phyloP scores from a whole-genome alignment of 306 rosid species.

The Dryas alaskensis region DNA sequence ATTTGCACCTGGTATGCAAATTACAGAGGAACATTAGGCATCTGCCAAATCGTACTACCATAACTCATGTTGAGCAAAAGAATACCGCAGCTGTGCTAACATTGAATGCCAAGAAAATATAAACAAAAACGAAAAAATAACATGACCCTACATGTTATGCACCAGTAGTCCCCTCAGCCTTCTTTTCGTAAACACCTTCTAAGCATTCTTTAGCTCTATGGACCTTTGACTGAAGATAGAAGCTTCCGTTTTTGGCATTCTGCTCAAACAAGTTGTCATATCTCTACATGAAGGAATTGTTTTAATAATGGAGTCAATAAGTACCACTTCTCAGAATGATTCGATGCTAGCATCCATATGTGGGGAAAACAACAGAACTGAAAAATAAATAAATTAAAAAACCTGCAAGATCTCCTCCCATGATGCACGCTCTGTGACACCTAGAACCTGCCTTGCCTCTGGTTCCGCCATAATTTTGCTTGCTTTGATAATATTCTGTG shows the following conservation, averaged over 20 bases:
- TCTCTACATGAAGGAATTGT: constrained; percentile 40
- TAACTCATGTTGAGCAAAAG: background rate
- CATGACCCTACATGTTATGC: background rate
- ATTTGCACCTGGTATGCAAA: background rate
- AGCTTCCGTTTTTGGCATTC: constrained; percentile 78
- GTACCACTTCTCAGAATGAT: background rate
- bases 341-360: background rate
- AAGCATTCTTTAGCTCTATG: constrained; percentile 88
- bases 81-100: background rate
- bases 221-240: constrained; percentile 91
- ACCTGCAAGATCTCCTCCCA: constrained; percentile 88
- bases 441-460: constrained; percentile 97
- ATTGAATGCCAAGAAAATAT: background rate
- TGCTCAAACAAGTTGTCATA: constrained; percentile 70
- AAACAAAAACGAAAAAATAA: background rate
- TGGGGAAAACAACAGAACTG: background rate
- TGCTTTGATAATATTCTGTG: constrained; percentile 44
- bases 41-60: background rate
- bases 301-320: background rate
- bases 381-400: constrained; percentile 11
- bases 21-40: constrained; percentile 2
- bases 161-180: constrained; percentile 25
- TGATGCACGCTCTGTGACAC: constrained; percentile 64
- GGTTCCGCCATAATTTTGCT: constrained; percentile 71
- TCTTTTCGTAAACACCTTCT: constrained; percentile 44